Conservation (phyloP, 805 yeast species). For the Suhomyces kilbournensis region DNA sequence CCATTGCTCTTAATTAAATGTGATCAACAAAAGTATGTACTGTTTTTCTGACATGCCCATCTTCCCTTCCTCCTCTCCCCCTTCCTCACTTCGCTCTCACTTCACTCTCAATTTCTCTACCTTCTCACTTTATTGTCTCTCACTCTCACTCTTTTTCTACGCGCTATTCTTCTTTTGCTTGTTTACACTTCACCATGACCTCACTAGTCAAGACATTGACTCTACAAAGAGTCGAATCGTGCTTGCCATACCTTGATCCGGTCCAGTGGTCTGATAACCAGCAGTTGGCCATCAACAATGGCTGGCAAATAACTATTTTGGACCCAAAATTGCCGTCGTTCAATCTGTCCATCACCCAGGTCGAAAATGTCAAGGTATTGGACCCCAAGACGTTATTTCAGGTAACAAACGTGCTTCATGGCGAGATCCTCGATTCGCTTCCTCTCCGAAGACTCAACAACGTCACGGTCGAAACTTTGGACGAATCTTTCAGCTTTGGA, state of each 20-base stretch:
- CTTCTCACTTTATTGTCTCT: background rate
- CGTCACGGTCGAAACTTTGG: conserved; percentile 22
- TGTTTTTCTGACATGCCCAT: too few species aligned
- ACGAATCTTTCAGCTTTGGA: conserved; percentile 27
- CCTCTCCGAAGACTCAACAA: conserved; percentile 30
- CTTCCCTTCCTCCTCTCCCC: background rate
- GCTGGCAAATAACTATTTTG: conserved; percentile 29
- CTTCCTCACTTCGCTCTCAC: background rate
- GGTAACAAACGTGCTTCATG: conserved; percentile 21
- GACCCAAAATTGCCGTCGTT: conserved; percentile 37
- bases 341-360: conserved; percentile 21
- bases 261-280: conserved; percentile 33
- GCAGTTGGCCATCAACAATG: conserved; percentile 36
- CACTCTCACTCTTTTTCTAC: background rate
- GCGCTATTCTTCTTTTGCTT: background rate
- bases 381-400: conserved; percentile 27
- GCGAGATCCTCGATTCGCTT: conserved; percentile 24
- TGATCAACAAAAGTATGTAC: too few species aligned
- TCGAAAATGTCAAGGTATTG: conserved; percentile 14
- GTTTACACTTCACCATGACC: background rate
- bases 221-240: conserved; percentile 7
- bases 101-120: background rate
- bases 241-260: conserved; percentile 18
- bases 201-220: conserved; percentile 4
- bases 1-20: too few species aligned